Base-by-base conservation (phyloP, 805 yeast species). In the Phaffomyces opuntiae region DNA sequence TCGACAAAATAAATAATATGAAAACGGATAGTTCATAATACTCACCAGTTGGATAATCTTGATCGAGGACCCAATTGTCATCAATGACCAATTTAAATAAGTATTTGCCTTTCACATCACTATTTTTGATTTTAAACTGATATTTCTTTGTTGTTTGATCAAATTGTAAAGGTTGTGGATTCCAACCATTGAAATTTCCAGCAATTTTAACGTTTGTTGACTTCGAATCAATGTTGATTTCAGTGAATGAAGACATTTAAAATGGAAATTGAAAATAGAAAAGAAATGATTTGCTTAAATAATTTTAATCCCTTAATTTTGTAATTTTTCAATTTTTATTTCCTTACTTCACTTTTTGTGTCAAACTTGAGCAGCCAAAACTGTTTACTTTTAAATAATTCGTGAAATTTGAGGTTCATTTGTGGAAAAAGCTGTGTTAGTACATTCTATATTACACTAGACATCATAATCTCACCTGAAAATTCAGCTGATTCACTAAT, bases 181-280 rank as follows among this genome's bases (percentile, higher is more conserved):
- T 40, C 73, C 72, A 68, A 11, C 53, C 40, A 38, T 61, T 64
- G 48, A 68, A 68, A 50, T 63, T 63, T 4, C 72, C 72, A 12
- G 72, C 72, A 40, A 68, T 55, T 42, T 59, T 56, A 38, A 68
- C 55, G 14, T 51, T 42, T 9, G 55, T 47, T 14, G 38, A 39
- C 5, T 49, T 46, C 33, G 44, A 40, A 12, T 41, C 39, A 53
- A 56, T 52, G 16, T 39, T 43, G 35, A 54, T 50, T 3, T 49
- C 44, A 4, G 60, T 34, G 24, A 17, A 29, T 29, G 31, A 29
- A 11, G 31, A 13, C 31, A 29, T 29, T 9, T 27, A 9, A 27
- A 3, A 27, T 3, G 4, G 1, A 27, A 27, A 27, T 27, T 11
- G 11, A 6, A 29, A 29, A 2, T 9, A 11, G 2, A 29, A 29